These are phyloP conservation scores for Taiozyma sp. DNA, from an alignment of 1,139 yeast species.

Conservation along the genomic window DNA sequence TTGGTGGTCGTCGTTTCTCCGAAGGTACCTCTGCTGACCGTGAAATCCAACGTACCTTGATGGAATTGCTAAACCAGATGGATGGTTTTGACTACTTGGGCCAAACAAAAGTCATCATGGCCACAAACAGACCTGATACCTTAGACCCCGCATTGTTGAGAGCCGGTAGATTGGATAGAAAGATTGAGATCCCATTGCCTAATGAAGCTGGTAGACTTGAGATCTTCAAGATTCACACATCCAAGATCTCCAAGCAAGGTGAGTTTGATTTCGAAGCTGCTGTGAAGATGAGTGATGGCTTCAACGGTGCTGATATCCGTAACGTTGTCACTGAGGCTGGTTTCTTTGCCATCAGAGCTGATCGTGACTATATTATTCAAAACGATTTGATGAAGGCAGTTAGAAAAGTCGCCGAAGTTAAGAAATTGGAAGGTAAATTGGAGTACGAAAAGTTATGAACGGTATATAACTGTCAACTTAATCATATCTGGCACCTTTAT, in stretches of 20 bases:
- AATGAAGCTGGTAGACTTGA: conserved; percentile 96
- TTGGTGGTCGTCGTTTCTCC: conserved; percentile 96
- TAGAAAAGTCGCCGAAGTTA: conserved; percentile 93
- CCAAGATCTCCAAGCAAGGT: conserved; percentile 84
- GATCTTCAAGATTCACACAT: conserved; percentile 90
- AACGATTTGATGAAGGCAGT: conserved; percentile 97
- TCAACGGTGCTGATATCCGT: conserved; percentile 98
- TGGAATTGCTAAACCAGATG: conserved; percentile 98
- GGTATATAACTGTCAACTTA: background rate
- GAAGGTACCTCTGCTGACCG: conserved; percentile 99
- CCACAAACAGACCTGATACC: conserved; percentile 98
- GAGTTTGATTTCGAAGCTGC: conserved; percentile 97
- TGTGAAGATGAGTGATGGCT: conserved; percentile 98
- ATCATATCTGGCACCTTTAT: no score
- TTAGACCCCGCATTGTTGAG: conserved; percentile 97
- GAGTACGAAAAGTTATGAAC: conserved; percentile 83
- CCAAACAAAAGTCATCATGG: conserved; percentile 98
- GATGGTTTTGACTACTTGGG: conserved; percentile 98
- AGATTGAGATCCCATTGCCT: conserved; percentile 94
- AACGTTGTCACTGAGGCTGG: conserved; percentile 99
- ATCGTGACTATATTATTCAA: conserved; percentile 90
- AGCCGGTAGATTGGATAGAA: conserved; percentile 97
- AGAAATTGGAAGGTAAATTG: conserved; percentile 94
- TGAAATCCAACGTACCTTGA: conserved; percentile 96
- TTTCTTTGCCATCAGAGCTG: conserved; percentile 96